Evolutionary conservation across 1,139 yeast genomes (phyloP).

Genomic region (Pichia sp.): DNA sequence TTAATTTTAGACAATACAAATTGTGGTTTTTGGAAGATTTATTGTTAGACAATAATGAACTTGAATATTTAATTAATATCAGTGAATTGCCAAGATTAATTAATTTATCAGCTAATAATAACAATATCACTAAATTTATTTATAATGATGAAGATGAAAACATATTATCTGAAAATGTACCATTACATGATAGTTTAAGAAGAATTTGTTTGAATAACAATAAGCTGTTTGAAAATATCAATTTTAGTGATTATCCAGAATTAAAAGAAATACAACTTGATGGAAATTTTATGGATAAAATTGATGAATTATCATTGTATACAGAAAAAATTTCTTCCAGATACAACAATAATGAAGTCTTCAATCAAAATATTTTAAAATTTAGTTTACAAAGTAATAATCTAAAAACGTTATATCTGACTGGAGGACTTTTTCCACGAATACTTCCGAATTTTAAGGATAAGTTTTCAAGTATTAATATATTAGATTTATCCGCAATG

Average conservation of each 20-base stretch:
- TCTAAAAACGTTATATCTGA: slow-evolving; percentile 18
- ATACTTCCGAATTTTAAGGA: slow-evolving; percentile 13
- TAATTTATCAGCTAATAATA: slow-evolving; percentile 40
- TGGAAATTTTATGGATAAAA: slow-evolving; percentile 32
- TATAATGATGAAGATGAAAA: slow-evolving; percentile 2
- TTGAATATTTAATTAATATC: slow-evolving; percentile 34
- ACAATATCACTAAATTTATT: slow-evolving; percentile 27
- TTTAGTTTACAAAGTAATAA: slow-evolving; percentile 10
- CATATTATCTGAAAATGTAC: slow-evolving; percentile 14
- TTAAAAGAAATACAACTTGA: slow-evolving; percentile 44
- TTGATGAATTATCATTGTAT: slow-evolving; percentile 29
- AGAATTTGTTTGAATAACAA: slow-evolving; percentile 42
- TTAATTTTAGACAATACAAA: slow-evolving; percentile 35
- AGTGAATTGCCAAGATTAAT: slow-evolving; percentile 35
- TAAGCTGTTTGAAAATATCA: slow-evolving; percentile 29
- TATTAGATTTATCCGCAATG: slow-evolving; percentile 41
- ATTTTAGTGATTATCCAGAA: slow-evolving; percentile 33
- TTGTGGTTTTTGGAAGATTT: slow-evolving; percentile 41
- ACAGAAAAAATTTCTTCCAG: slow-evolving; percentile 38
- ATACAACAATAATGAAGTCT: slow-evolving; percentile 28
- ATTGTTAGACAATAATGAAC: slow-evolving; percentile 39
- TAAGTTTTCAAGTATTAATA: slow-evolving; percentile 36
- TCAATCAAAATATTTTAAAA: slow-evolving; percentile 13
- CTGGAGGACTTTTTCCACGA: slow-evolving; percentile 21
- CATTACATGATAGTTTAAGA: slow-evolving; percentile 31